These are phyloP conservation scores for Pleurotus giganteus DNA, from an alignment of 768 basidiomycete genomes.

Conservation along the genomic window DNA sequence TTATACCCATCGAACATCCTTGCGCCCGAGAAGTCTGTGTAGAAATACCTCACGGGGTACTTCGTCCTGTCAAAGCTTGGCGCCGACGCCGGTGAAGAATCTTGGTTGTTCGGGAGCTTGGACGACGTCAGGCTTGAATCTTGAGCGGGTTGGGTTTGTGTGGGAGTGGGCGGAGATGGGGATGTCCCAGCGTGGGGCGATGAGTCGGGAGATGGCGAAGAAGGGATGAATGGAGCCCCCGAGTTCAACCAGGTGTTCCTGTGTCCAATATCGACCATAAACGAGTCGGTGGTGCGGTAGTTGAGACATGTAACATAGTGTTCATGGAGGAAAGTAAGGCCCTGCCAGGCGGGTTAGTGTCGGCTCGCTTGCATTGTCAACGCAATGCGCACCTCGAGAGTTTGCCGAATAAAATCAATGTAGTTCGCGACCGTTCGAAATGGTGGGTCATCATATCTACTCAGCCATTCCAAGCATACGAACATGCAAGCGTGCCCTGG, in stretches of 20 bases:
- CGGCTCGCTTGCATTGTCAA: neutral
- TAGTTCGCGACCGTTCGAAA: slow-evolving; percentile 45
- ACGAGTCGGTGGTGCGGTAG: slow-evolving; percentile 31
- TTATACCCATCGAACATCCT: slow-evolving; percentile 18
- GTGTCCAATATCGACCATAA: slow-evolving; percentile 41
- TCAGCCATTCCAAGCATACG: slow-evolving; percentile 43
- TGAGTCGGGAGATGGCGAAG: neutral
- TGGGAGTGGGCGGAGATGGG: neutral
- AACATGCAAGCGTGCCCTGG: slow-evolving; percentile 31
- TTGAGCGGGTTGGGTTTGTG: neutral
- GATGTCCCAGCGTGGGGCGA: neutral
- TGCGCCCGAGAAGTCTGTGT: slow-evolving; percentile 25
- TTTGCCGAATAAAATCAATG: slow-evolving; percentile 49
- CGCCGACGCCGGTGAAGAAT: neutral
- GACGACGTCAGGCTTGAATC: neutral
- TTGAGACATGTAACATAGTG: slow-evolving; percentile 36
- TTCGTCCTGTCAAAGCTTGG: slow-evolving; percentile 11
- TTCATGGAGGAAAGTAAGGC: slow-evolving; percentile 49
- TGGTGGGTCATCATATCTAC: slow-evolving; percentile 43
- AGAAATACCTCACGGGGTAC: slow-evolving; percentile 33
- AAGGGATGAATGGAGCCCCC: neutral
- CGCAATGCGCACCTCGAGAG: slow-evolving; percentile 38
- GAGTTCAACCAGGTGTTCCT: neutral
- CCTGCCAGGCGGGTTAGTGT: slow-evolving; percentile 24
- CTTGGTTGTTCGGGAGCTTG: neutral